Evolutionary conservation across 805 yeast genomes (phyloP), one percentile per base, ranked within the genome.

Genomic region (Suhomyces tanzawaensis): DNA sequence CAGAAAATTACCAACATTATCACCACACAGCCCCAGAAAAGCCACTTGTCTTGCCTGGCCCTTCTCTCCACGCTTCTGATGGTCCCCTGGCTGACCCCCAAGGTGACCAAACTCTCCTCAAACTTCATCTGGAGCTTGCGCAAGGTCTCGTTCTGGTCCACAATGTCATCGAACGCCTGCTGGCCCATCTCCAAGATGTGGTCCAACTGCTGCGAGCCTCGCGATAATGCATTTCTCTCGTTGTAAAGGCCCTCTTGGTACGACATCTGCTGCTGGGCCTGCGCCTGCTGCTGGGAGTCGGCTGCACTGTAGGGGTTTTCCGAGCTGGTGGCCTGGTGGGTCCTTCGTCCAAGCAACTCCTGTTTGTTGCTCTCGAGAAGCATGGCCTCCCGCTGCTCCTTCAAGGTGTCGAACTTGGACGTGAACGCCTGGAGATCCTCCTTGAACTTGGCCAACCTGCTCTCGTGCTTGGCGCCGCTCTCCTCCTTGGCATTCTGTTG

Each of bases 181-280:
- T 84, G 78, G 2, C 97, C 98, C 82, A 87, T 84, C 52, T 86
- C 97, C 29, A 93, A 60, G 29, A 93, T 87, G 47, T 86, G 88
- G 57, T 93, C 99, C 44, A 93, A 66, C 56, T 87, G 95, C 38
- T 80, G 80, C 29, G 85, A 80, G 0, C 95, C 89, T 40, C 85
- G 69, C 22, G 74, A 72, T 25, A 85, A 64, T 6, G 77, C 74
- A 31, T 76, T 74, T 31, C 72, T 74, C 52, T 93, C 98, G 45
- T 82, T 77, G 45, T 74, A 68, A 40, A 86, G 62, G 0, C 95
- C 95, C 35, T 82, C 81, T 43, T 70, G 74, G 52, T 78, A 68
- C 9, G 64, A 49, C 51, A 68, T 37, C 16, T 50, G 50, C 21
- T 53, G 56, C 34, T 51, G 60, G 19, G 49, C 48, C 34, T 53